Conservation (phyloP, 2,329 filamentous ascomycete species). For the Colletotrichum tamarilloi region DNA sequence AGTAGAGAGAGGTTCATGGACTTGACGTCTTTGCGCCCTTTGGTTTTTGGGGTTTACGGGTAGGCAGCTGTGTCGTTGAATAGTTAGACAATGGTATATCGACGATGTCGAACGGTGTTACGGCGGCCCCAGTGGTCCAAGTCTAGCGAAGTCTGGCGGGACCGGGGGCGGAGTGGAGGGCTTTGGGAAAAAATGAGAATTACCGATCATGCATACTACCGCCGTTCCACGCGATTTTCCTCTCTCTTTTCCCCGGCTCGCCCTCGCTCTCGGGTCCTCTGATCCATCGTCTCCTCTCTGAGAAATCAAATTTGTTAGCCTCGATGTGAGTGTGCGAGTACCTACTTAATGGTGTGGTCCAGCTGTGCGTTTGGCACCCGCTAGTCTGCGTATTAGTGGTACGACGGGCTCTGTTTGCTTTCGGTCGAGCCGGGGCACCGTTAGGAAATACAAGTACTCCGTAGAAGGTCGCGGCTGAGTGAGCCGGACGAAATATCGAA, state of each 20-base stretch:
- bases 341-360: background rate
- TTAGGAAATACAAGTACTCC: background rate
- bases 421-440: background rate
- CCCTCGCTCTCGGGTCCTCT: background rate
- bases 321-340: background rate
- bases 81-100: background rate
- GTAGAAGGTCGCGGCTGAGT: background rate
- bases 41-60: background rate
- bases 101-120: background rate
- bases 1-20: no score
- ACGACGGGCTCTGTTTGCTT: background rate
- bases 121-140: background rate
- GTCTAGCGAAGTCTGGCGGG: no score
- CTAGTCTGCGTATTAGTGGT: background rate
- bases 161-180: background rate
- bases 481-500: background rate
- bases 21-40: background rate
- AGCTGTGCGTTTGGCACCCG: background rate
- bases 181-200: background rate
- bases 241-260: background rate
- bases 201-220: slow-evolving; percentile 2
- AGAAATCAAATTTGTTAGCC: background rate
- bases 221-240: background rate
- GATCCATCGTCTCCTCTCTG: background rate
- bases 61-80: background rate